A percentile compares a stretch with the other conserved stretches of the same genome.
Conservation (phyloP, 2,329 filamentous ascomycete species). For the Cercospora sp. region DNA sequence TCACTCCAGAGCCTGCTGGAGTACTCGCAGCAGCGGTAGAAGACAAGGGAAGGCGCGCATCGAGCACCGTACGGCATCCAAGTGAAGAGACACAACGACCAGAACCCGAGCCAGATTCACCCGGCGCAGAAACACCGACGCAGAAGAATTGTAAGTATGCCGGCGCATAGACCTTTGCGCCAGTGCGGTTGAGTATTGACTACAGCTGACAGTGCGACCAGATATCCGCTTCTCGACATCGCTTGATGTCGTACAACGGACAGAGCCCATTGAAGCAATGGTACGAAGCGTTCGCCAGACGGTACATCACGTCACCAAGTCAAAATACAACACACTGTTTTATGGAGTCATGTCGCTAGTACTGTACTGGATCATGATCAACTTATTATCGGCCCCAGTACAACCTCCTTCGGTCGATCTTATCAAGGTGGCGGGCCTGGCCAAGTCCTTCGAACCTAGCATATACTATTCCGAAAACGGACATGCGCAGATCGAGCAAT, state of each 20-base stretch:
- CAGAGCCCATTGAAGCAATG: conserved; percentile 76
- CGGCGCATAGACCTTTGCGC: not conserved
- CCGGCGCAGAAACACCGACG: conserved; percentile 30
- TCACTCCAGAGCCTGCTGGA: conserved; percentile 34
- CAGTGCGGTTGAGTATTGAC: not conserved
- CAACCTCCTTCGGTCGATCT: conserved; percentile 75
- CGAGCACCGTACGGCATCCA: conserved; percentile 24
- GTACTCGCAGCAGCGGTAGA: conserved; percentile 18
- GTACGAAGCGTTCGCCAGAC: conserved; percentile 63
- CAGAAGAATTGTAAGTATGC: conserved; percentile 40
- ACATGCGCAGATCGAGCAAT: conserved; percentile 77
- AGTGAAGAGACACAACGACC: conserved; percentile 23
- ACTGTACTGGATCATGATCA: conserved; percentile 63
- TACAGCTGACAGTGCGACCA: conserved; percentile 41
- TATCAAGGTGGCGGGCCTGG: conserved; percentile 85
- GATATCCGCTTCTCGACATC: conserved; percentile 86
- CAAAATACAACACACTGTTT: conserved; percentile 66
- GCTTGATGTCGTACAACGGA: conserved; percentile 83
- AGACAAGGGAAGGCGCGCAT: conserved; percentile 28
- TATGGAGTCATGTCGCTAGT: conserved; percentile 64
- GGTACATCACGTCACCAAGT: conserved; percentile 63
- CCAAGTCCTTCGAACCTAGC: conserved; percentile 87
- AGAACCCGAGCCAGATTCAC: conserved; percentile 27
- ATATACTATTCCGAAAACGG: conserved; percentile 94
- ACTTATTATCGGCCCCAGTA: conserved; percentile 67